Percentiles rank a stretch among this genome's conserved stretches.
Evolutionary conservation across 257 asterid genomes (phyloP).

Genomic region (Salvia miltiorrhiza): DNA sequence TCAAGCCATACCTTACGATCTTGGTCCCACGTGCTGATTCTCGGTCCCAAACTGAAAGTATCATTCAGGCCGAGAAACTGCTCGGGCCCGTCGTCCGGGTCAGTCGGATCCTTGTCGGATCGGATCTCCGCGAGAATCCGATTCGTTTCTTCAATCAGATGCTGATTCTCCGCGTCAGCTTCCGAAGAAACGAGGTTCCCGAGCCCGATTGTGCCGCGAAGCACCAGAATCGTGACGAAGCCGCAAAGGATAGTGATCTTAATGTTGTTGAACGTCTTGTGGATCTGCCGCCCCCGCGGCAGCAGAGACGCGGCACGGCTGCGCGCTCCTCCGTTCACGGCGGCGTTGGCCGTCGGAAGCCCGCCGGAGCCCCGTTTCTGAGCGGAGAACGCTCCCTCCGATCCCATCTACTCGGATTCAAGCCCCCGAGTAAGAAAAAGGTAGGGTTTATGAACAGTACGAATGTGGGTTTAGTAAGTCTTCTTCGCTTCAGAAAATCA

Average conservation of each 20-base stretch:
- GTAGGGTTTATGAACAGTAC: background rate
- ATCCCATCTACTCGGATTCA: slow-evolving; percentile 42
- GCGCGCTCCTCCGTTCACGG: slow-evolving; percentile 45
- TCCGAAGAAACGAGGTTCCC: slow-evolving; percentile 59
- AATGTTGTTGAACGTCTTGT: slow-evolving; percentile 65
- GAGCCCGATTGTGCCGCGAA: slow-evolving; percentile 86
- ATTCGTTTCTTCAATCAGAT: slow-evolving; percentile 59
- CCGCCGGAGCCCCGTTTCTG: slow-evolving; percentile 56
- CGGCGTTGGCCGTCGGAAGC: slow-evolving; percentile 43
- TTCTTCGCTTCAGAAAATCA: background rate
- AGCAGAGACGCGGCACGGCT: slow-evolving; percentile 39
- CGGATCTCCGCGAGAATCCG: slow-evolving; percentile 80
- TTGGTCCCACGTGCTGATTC: slow-evolving; percentile 59
- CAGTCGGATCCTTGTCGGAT: slow-evolving; percentile 57
- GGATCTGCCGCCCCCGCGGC: slow-evolving; percentile 75
- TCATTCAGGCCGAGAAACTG: slow-evolving; percentile 33
- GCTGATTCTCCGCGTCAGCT: slow-evolving; percentile 62
- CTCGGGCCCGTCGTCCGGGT: slow-evolving; percentile 36
- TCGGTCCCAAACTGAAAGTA: slow-evolving; percentile 63
- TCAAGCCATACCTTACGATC: slow-evolving; percentile 69
- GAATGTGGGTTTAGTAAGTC: slow-evolving; percentile 10
- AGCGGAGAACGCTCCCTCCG: slow-evolving; percentile 52
- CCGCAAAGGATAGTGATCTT: slow-evolving; percentile 85
- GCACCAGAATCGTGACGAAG: slow-evolving; percentile 77
- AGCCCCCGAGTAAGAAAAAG: background rate